phyloP scores from a whole-genome alignment of 116 monocot genomes.

The Phalaenopsis hybrid region DNA sequence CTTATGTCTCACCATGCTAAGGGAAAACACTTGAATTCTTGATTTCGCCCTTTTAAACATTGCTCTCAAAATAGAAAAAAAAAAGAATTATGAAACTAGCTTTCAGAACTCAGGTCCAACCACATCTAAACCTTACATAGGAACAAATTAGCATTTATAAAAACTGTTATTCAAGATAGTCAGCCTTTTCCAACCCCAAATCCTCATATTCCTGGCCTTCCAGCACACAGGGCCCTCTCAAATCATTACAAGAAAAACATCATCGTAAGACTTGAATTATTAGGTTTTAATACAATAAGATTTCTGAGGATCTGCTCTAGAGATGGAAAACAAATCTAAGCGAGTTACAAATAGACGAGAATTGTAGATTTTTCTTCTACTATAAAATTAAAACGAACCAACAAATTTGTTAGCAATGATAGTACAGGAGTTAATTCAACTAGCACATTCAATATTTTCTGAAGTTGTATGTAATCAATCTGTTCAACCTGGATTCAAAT shows the following conservation, averaged over 20 bases:
- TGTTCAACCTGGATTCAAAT: not conserved
- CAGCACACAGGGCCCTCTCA: not conserved
- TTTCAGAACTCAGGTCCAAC: too few species aligned
- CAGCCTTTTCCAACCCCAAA: not conserved
- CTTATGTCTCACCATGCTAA: too few species aligned
- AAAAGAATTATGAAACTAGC: too few species aligned
- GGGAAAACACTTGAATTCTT: too few species aligned
- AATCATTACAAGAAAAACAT: not conserved
- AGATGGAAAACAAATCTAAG: not conserved
- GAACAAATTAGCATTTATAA: not conserved
- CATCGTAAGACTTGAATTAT: not conserved
- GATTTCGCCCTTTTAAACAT: too few species aligned
- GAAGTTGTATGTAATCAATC: not conserved
- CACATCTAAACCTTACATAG: too few species aligned
- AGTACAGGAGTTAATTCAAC: not conserved
- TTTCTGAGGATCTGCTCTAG: not conserved
- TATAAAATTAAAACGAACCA: not conserved
- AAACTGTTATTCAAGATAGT: not conserved
- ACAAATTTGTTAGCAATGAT: not conserved
- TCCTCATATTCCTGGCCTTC: not conserved
- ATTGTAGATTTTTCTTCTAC: not conserved
- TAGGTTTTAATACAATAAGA: not conserved
- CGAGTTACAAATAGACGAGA: not conserved
- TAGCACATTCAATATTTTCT: not conserved
- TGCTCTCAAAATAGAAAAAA: too few species aligned